phyloP scores from a whole-genome alignment of 805 yeast species.

The Myxozyma udenii region DNA sequence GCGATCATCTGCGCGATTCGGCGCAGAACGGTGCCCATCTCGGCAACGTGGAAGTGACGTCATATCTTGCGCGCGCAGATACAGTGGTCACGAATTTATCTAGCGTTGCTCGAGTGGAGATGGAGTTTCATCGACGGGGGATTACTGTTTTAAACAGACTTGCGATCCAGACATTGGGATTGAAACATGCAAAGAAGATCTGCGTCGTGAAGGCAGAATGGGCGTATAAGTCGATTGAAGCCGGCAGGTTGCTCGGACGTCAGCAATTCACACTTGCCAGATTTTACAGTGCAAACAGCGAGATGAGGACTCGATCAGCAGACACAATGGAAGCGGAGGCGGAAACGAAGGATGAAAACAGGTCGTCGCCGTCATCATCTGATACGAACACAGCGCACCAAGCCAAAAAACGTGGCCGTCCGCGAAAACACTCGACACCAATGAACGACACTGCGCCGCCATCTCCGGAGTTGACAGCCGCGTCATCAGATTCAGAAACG shows the following conservation, averaged over 20 bases:
- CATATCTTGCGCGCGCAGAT: no score
- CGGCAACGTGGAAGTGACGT: no score
- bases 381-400: background rate
- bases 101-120: constrained; percentile 5
- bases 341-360: no score
- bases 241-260: background rate
- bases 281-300: background rate
- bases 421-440: background rate
- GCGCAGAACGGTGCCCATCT: no score
- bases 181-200: background rate
- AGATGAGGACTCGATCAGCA: background rate
- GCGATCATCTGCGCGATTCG: no score
- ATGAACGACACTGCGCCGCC: no score
- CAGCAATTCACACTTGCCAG: background rate
- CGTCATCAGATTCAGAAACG: no score
- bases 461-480: no score
- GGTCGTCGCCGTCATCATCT: no score
- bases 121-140: constrained; percentile 24
- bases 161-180: background rate
- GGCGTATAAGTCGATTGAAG: constrained; percentile 2
- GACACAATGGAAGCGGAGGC: background rate
- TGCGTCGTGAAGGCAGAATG: constrained; percentile 13
- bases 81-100: constrained; percentile 13
- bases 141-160: no score
- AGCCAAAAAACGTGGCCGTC: background rate